Evolutionary conservation across 768 basidiomycete genomes (phyloP).

Genomic region (Cystofilobasidium capitatum): DNA sequence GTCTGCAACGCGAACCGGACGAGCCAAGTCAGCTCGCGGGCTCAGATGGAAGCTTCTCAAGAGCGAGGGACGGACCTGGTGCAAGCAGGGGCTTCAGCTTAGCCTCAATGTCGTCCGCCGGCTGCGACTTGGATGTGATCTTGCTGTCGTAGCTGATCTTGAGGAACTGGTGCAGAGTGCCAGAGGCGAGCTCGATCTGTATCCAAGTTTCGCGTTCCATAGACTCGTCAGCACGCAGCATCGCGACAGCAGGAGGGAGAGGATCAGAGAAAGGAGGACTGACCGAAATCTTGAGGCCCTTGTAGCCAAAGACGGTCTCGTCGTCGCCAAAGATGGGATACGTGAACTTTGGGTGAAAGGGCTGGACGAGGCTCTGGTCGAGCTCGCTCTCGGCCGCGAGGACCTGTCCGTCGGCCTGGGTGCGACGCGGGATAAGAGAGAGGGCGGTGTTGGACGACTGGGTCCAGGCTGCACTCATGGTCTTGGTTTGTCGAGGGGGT

Average conservation of each 20-base stretch:
- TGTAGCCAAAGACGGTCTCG: constrained; percentile 91
- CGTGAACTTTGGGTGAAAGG: constrained; percentile 80
- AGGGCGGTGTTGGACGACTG: constrained; percentile 15
- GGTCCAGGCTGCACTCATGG: no score
- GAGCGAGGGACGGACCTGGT: constrained; percentile 43
- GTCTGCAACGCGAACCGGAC: constrained; percentile 41
- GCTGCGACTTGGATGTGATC: constrained; percentile 49
- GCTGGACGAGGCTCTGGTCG: constrained; percentile 36
- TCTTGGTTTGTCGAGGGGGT: no score
- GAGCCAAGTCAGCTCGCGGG: neutral
- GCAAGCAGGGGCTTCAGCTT: constrained; percentile 69
- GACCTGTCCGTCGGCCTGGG: neutral
- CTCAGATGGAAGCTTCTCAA: neutral
- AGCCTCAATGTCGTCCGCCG: constrained; percentile 75
- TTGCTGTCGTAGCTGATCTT: constrained; percentile 58
- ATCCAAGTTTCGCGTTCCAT: no score
- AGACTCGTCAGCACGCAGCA: neutral
- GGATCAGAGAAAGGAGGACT: constrained; percentile 32
- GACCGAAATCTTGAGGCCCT: constrained; percentile 72
- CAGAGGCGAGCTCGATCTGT: constrained; percentile 77
- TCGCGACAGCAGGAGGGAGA: neutral
- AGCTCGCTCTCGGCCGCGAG: neutral
- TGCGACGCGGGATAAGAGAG: constrained; percentile 16
- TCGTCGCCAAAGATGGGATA: constrained; percentile 97
- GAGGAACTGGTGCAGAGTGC: constrained; percentile 69